phyloP scores from a whole-genome alignment of 1,284 basidiomycete genomes.

The Spongispora temasekensis region DNA sequence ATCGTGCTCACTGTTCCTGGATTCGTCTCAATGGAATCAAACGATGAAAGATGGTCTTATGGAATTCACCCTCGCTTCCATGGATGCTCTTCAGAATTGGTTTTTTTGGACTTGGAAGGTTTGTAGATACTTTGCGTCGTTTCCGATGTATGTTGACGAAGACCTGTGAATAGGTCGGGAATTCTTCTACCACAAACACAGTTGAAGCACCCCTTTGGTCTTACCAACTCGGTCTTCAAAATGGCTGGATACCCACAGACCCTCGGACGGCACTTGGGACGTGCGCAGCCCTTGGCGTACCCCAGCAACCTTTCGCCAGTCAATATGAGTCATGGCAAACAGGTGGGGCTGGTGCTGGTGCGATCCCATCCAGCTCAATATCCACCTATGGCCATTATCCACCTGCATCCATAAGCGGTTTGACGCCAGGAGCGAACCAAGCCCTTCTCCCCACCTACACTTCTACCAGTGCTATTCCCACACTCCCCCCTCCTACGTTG shows the following conservation, averaged over 20 bases:
- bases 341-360: conserved; percentile 73
- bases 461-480: conserved; percentile 58
- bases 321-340: conserved; percentile 72
- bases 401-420: conserved; percentile 44
- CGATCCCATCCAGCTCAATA: conserved; percentile 51
- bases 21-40: conserved; percentile 55
- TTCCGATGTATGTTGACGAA: not conserved
- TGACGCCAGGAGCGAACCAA: conserved; percentile 23
- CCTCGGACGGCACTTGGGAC: conserved; percentile 69
- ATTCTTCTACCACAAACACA: conserved; percentile 54
- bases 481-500: conserved; percentile 61
- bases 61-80: conserved; percentile 51
- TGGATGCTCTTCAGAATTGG: conserved; percentile 49
- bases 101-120: conserved; percentile 46
- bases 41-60: conserved; percentile 53
- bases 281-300: conserved; percentile 58
- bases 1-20: conserved; percentile 53
- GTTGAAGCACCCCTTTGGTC: conserved; percentile 79
- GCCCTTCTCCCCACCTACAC: conserved; percentile 65
- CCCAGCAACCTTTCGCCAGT: conserved; percentile 51
- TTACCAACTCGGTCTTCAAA: conserved; percentile 75
- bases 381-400: conserved; percentile 56
- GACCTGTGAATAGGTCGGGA: conserved; percentile 60
- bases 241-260: conserved; percentile 82
- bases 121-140: conserved; percentile 19